Percentiles rank a stretch among this genome's conserved stretches.
Conservation (phyloP, 2,329 filamentous ascomycete species). For the Arthrobotrys conoides region DNA sequence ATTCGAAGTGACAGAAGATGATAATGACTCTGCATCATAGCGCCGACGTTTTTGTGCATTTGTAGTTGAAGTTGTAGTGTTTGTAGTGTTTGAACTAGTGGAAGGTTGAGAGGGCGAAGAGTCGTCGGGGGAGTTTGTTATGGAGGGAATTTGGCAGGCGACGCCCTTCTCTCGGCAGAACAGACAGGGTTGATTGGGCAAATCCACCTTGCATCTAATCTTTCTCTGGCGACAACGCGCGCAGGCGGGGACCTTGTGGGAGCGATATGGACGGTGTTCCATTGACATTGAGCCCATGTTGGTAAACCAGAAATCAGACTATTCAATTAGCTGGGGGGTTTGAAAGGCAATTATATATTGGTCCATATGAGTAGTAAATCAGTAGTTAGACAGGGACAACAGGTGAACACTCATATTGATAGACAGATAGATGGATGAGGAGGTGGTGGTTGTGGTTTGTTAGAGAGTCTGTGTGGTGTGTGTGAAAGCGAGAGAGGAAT, state of each 20-base stretch:
- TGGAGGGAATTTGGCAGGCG: slow-evolving; percentile 68
- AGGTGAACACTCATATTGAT: not conserved
- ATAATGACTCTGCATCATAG: slow-evolving; percentile 23
- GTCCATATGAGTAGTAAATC: not conserved
- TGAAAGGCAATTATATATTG: not conserved
- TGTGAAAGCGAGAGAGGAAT: slow-evolving; percentile 9
- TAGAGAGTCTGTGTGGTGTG: not conserved
- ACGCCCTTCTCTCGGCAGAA: slow-evolving; percentile 74
- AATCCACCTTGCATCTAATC: slow-evolving; percentile 74
- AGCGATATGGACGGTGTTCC: slow-evolving; percentile 72
- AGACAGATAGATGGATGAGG: not conserved
- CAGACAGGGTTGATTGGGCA: slow-evolving; percentile 71
- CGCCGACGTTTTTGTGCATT: slow-evolving; percentile 49
- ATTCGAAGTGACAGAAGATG: not conserved
- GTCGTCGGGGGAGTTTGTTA: slow-evolving; percentile 30
- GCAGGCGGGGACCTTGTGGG: slow-evolving; percentile 75
- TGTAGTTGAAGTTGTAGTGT: not conserved
- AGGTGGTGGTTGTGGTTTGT: not conserved
- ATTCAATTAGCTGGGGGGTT: not conserved
- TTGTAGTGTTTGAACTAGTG: not conserved
- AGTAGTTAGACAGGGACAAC: not conserved
- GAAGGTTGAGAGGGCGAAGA: slow-evolving; percentile 52
- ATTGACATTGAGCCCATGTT: slow-evolving; percentile 51
- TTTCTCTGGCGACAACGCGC: slow-evolving; percentile 74
- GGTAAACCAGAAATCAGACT: not conserved